These are phyloP conservation scores for Silene noctiflora DNA, from an alignment of 179 eudicot species.

Conservation along the genomic window DNA sequence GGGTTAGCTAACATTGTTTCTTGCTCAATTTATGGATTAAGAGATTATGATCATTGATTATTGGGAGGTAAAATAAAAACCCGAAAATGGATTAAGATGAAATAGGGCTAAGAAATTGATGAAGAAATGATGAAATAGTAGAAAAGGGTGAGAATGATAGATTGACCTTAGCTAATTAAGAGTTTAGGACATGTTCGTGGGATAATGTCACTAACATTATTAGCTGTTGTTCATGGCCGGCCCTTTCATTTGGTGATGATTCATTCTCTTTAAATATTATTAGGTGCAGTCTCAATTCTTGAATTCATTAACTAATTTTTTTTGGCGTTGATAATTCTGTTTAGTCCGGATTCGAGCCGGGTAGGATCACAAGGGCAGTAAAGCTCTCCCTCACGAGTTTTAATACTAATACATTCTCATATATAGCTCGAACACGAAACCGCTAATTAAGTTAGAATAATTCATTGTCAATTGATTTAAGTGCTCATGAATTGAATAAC, in stretches of 20 bases:
- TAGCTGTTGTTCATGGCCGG: constrained; percentile 38
- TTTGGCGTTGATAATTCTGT: no score
- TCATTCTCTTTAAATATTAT: background rate
- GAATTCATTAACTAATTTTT: background rate
- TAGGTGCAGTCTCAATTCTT: background rate
- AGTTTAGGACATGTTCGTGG: constrained; percentile 20
- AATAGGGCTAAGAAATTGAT: background rate
- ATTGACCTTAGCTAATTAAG: constrained; percentile 26
- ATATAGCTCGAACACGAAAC: no score
- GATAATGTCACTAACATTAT: constrained; percentile 12
- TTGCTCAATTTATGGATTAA: constrained; percentile 1
- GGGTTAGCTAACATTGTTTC: constrained; percentile 27
- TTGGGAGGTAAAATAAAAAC: constrained; percentile 19
- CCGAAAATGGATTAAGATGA: constrained; percentile 15
- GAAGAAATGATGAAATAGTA: background rate
- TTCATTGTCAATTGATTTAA: no score
- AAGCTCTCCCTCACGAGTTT: no score
- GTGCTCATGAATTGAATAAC: no score
- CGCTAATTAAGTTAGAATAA: no score
- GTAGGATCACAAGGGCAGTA: no score
- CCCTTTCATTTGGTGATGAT: constrained; percentile 11
- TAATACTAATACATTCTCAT: no score
- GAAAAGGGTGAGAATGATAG: background rate
- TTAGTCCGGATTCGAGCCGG: no score
- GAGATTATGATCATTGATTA: constrained; percentile 28